Evolutionary conservation across 305 asterid genomes (phyloP).

Genomic region (Fraxinus platypoda): DNA sequence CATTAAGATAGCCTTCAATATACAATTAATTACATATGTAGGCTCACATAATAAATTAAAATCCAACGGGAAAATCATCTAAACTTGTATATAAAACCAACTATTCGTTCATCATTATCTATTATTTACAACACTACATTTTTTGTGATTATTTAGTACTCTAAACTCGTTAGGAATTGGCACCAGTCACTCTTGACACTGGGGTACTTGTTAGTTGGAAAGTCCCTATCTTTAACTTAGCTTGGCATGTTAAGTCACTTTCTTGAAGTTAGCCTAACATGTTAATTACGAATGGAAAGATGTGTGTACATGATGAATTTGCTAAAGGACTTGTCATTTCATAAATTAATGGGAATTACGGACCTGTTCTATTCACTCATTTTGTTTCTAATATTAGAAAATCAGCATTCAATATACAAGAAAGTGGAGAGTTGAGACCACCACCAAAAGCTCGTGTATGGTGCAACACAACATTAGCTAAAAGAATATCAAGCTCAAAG

Average conservation of each 20-base stretch:
- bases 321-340: background rate
- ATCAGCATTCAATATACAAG: background rate
- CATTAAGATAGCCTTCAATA: too few relatives aligned
- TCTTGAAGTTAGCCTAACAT: background rate
- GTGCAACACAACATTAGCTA: background rate
- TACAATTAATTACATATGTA: too few relatives aligned
- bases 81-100: too few relatives aligned
- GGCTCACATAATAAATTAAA: too few relatives aligned
- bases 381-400: background rate
- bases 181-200: background rate
- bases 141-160: too few relatives aligned
- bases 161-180: background rate
- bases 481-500: background rate
- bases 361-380: background rate
- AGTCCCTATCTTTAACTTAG: background rate
- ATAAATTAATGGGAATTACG: background rate
- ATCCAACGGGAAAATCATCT: too few relatives aligned
- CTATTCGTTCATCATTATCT: too few relatives aligned
- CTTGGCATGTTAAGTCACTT: background rate
- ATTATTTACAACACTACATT: too few relatives aligned
- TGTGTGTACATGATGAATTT: background rate
- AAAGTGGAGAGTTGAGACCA: background rate
- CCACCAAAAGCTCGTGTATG: background rate
- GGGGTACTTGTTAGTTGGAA: background rate
- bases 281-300: background rate